Evolutionary conservation across 2,329 filamentous ascomycete genomes (phyloP).

Genomic region (Fusarium multiceps): DNA sequence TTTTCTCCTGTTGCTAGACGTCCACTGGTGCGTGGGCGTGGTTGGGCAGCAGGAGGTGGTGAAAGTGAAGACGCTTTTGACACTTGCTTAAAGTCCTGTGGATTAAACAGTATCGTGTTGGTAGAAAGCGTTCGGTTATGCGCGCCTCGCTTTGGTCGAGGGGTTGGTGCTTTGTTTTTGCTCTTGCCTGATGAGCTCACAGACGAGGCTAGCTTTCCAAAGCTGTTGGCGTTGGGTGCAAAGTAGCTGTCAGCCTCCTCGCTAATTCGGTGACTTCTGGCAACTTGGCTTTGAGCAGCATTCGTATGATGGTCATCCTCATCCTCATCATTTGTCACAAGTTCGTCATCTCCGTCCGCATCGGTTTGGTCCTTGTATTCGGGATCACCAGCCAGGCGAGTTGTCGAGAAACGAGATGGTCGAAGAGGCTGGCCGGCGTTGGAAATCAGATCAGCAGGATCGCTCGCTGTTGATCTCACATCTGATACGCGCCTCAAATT

Average conservation of each 20-base stretch:
- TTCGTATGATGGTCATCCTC: slow-evolving; percentile 66
- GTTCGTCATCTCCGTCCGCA: slow-evolving; percentile 89
- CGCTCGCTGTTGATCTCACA: slow-evolving; percentile 69
- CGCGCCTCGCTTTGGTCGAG: slow-evolving; percentile 54
- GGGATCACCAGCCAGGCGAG: slow-evolving; percentile 51
- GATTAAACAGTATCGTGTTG: slow-evolving; percentile 87
- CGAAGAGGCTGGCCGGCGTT: slow-evolving; percentile 57
- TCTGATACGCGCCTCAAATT: slow-evolving; percentile 65
- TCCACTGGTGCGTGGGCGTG: slow-evolving; percentile 54
- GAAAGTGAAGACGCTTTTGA: slow-evolving; percentile 59
- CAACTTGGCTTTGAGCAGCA: slow-evolving; percentile 49
- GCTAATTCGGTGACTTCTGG: slow-evolving; percentile 45
- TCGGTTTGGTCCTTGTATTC: slow-evolving; percentile 74
- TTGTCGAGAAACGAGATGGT: slow-evolving; percentile 51
- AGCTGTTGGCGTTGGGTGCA: slow-evolving; percentile 59
- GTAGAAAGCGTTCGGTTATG: slow-evolving; percentile 82
- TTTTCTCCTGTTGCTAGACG: slow-evolving; percentile 49
- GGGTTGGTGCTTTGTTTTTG: slow-evolving; percentile 47
- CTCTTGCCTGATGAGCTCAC: slow-evolving; percentile 49
- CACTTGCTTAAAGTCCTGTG: slow-evolving; percentile 59
- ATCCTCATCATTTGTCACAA: slow-evolving; percentile 83
- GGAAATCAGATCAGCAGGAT: slow-evolving; percentile 71
- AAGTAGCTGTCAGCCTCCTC: slow-evolving; percentile 63
- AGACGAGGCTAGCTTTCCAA: slow-evolving; percentile 53
- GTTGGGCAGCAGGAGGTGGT: slow-evolving; percentile 47